These are phyloP conservation scores for Raffaelea deltoideospora DNA, from an alignment of 2,329 filamentous ascomycete species.

Conservation along the genomic window DNA sequence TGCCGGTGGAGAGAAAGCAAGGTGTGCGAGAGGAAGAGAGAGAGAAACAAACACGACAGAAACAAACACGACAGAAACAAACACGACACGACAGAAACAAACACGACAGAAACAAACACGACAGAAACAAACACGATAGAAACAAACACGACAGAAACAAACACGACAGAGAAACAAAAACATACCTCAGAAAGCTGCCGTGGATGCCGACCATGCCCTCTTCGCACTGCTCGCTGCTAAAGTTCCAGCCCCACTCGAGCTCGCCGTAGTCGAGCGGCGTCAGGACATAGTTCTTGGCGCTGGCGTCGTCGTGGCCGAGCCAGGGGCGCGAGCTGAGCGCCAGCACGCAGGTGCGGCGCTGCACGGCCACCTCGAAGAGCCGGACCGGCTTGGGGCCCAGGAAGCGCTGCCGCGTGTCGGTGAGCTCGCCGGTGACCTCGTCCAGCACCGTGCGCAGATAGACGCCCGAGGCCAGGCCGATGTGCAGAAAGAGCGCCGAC, in stretches of 20 bases:
- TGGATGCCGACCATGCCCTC: conserved; percentile 92
- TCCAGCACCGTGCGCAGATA: conserved; percentile 92
- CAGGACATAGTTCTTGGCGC: conserved; percentile 77
- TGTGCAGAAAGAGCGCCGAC: conserved; percentile 83
- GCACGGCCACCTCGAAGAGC: conserved; percentile 79
- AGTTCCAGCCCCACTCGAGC: conserved; percentile 91
- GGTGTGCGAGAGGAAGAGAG: conserved; percentile 11
- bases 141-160: conserved; percentile 53
- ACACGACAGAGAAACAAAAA: conserved; percentile 6
- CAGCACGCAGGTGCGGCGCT: conserved; percentile 70
- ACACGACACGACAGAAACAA: conserved; percentile 16
- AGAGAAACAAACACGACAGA: conserved; percentile 16
- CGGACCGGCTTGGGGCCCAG: conserved; percentile 81
- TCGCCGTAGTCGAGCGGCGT: conserved; percentile 80
- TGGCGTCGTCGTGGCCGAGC: conserved; percentile 83
- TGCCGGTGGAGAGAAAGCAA: conserved; percentile 10
- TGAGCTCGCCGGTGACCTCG: conserved; percentile 87
- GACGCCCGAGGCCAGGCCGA: conserved; percentile 87
- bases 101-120: conserved; percentile 51
- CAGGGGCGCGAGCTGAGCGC: conserved; percentile 89
- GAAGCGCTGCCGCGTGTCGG: conserved; percentile 88
- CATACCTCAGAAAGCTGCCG: conserved; percentile 71
- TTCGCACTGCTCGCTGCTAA: conserved; percentile 84
- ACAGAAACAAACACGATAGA: too few species aligned
- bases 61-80: conserved; percentile 36